Base-by-base conservation (phyloP, 2,329 filamentous ascomycete species). In the Apiospora koreana region DNA sequence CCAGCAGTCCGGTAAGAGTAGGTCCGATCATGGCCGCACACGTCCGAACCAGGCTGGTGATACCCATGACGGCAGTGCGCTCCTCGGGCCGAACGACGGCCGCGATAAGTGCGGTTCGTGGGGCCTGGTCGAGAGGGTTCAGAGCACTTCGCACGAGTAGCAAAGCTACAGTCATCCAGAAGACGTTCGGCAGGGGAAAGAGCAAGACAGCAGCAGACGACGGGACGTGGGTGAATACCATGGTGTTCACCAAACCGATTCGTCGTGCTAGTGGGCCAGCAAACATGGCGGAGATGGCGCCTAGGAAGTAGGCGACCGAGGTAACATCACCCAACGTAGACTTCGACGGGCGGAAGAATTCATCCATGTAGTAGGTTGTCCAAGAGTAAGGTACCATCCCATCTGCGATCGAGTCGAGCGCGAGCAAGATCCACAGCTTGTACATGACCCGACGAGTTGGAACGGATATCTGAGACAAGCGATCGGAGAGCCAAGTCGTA, bases 151-250 rank as follows among this genome's bases (percentile, higher is more conserved):
- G 87, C 14, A 92, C 82, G 21, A 91, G 79, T 14, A 93, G 82
- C 69, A 94, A 87, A 0, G 84, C 78, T 64, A 93, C 83, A 0
- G 91, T 86, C 6, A 90, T 72, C 14, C 82, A 82, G 0, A 89
- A 80, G 3, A 84, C 82, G 25, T 82, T 79, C 0, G 90, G 89
- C 0, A 91, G 75, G 0, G 89, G 88, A 28, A 94, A 88, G 25
- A 93, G 79, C 18, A 87, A 83, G 1, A 93, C 85, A 73, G 90
- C 91, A 35, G 93, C 80, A 9, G 91, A 84, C 0, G 91, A 92
- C 0, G 92, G 92, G 0, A 94, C 82, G 74, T 94, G 91, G 0
- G 91, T 93, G 76, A 93, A 92, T 10, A 92, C 91, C 92, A 94
- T 94, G 41, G 82, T 86, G 90, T 90, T 90, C 62, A 93, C 86